Evolutionary conservation across 2,329 filamentous ascomycete genomes (phyloP), one percentile per base, ranked within the genome.

Genomic region (Chaetomiaceae sp.): DNA sequence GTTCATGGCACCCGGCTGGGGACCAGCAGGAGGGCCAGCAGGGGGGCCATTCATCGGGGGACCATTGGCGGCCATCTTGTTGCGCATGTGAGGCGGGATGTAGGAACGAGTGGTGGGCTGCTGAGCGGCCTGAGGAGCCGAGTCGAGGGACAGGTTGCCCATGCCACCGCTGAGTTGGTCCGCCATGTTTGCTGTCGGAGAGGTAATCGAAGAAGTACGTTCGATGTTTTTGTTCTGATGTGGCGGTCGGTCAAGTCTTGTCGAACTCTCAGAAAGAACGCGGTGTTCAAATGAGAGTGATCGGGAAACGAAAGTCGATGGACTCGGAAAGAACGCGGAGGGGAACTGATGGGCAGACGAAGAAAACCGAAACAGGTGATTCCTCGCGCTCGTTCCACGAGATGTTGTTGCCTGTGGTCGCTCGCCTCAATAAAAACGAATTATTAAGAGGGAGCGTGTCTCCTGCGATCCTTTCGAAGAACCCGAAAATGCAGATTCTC

Each of bases 31-130:
- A 58, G 72, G 70, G 69, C 36, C 37, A 23, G 54, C 46, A 58
- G 72, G 70, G 69, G 71, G 65, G 42, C 64, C 69, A 51, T 66
- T 65, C 11, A 65, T 62, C 48, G 68, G 69, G 54, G 66, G 62
- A 36, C 60, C 63, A 54, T 56, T 66, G 54, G 69, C 66, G 54
- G 69, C 71, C 64, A 75, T 71, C 70, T 81, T 81, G 65, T 75
- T 76, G 68, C 89, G 85, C 79, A 91, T 84, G 73, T 94, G 89
- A 72, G 89, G 89, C 62, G 89, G 89, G 63, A 94, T 91, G 78
- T 94, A 94, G 53, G 88, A 88, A 66, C 86, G 85, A 63, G 75
- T 72, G 36, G 67, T 65, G 23, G 61, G 63, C 58, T 61, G 63
- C 51, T 69, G 66, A 44, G 64, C 60, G 52, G 66, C 70, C 29